Evolutionary conservation across 352 stramenopile species (phyloP).

Genomic region (Bremia lactucae): DNA sequence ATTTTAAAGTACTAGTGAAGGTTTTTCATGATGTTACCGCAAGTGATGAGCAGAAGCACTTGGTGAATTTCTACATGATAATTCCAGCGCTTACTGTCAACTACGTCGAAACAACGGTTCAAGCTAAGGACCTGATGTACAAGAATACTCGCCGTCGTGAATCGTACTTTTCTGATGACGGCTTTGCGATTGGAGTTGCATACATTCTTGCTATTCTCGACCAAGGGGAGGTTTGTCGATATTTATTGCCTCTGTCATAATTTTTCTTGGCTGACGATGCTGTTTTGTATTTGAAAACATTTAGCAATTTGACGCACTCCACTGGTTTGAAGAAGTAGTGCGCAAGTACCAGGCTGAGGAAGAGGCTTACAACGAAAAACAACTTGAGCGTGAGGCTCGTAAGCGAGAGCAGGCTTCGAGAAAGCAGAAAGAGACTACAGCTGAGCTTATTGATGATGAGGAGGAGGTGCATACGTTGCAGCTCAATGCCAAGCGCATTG

Average conservation of each 20-base stretch:
- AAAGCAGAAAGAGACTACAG: conserved; percentile 77
- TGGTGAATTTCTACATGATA: conserved; percentile 89
- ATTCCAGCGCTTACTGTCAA: conserved; percentile 84
- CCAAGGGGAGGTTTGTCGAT: conserved; percentile 57
- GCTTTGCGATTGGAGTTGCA: conserved; percentile 89
- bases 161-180: conserved; percentile 94
- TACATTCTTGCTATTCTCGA: conserved; percentile 89
- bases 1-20: conserved; percentile 86
- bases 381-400: conserved; percentile 64
- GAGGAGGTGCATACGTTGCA: conserved; percentile 82
- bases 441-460: conserved; percentile 79
- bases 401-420: conserved; percentile 67
- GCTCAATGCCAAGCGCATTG: conserved; percentile 79
- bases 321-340: conserved; percentile 86
- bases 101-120: conserved; percentile 83
- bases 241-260: background rate
- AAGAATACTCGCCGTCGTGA: conserved; percentile 89
- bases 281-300: conserved; percentile 4
- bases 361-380: conserved; percentile 71
- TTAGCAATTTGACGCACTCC: conserved; percentile 80
- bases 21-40: conserved; percentile 84
- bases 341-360: conserved; percentile 83
- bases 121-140: conserved; percentile 92
- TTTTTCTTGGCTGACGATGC: background rate
- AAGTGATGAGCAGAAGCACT: conserved; percentile 82